A percentile compares a stretch with the other conserved stretches of the same genome.
Conservation (phyloP, 208 protist species). For the Leptomonas pyrrhocoris region DNA sequence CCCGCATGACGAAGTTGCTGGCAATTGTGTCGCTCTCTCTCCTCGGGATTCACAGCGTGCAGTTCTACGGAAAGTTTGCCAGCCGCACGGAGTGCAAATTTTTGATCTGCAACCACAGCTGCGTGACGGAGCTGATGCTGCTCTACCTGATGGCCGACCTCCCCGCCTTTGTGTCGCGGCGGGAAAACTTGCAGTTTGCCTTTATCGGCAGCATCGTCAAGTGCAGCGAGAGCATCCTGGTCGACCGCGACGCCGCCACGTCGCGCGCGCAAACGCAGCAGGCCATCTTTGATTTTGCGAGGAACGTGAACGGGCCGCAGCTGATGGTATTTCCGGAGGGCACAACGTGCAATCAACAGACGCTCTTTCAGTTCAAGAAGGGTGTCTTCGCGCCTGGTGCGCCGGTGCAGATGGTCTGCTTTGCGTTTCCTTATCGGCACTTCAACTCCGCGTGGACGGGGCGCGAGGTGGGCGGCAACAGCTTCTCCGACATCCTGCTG, state of each 20-base stretch:
- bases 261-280: constrained; percentile 60
- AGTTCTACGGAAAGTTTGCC: constrained; percentile 64
- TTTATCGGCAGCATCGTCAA: constrained; percentile 62
- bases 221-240: constrained; percentile 65
- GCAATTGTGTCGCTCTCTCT: constrained; percentile 34
- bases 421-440: constrained; percentile 83
- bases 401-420: constrained; percentile 90
- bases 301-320: constrained; percentile 54
- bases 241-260: constrained; percentile 67
- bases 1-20: constrained; percentile 34
- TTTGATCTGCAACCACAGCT: constrained; percentile 83
- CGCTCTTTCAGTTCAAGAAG: constrained; percentile 83
- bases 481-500: constrained; percentile 62
- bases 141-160: constrained; percentile 59
- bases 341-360: constrained; percentile 76
- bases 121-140: constrained; percentile 77
- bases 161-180: constrained; percentile 83
- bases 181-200: constrained; percentile 68
- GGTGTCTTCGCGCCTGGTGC: constrained; percentile 86
- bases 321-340: constrained; percentile 92
- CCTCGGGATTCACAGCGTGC: constrained; percentile 67
- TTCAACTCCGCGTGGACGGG: constrained; percentile 91
- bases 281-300: constrained; percentile 62
- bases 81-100: constrained; percentile 62
- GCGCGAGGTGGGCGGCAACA: constrained; percentile 68